Conservation (phyloP, 371 early-diverging fungal species). For the Choanephora cucurbitarum region DNA sequence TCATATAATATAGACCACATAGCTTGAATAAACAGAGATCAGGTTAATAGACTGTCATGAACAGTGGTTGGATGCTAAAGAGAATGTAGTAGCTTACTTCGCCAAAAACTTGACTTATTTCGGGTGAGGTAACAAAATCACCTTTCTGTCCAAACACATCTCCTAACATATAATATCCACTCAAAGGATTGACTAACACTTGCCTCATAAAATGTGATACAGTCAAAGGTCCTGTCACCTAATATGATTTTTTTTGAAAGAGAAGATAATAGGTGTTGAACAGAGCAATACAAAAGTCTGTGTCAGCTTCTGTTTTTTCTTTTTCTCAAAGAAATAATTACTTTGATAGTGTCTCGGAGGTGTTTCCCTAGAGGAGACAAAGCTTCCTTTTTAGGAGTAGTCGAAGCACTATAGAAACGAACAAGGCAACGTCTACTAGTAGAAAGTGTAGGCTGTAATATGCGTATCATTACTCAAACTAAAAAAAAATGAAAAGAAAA, state of each 20-base stretch:
- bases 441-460: conserved; percentile 4
- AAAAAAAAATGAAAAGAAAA: conserved; percentile 1
- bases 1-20: conserved; percentile 78
- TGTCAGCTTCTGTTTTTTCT: conserved; percentile 1
- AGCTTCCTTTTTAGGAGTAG: conserved; percentile 49
- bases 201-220: conserved; percentile 88
- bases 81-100: conserved; percentile 66
- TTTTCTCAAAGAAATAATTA: conserved; percentile 9
- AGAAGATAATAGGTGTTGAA: too few relatives aligned
- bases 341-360: conserved; percentile 64
- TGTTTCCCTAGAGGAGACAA: conserved; percentile 63
- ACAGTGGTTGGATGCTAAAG: too few relatives aligned
- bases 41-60: not conserved
- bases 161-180: conserved; percentile 91
- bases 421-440: not conserved
- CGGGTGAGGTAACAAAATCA: conserved; percentile 96
- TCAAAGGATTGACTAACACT: conserved; percentile 83
- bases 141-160: conserved; percentile 94
- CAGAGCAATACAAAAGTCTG: not conserved
- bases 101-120: conserved; percentile 97
- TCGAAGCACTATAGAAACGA: conserved; percentile 12
- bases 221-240: conserved; percentile 85
- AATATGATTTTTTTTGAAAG: conserved; percentile 6
- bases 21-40: conserved; percentile 44
- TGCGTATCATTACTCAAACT: conserved; percentile 14